phyloP scores from a whole-genome alignment of 805 yeast species.

The Kuraishia capsulata region DNA sequence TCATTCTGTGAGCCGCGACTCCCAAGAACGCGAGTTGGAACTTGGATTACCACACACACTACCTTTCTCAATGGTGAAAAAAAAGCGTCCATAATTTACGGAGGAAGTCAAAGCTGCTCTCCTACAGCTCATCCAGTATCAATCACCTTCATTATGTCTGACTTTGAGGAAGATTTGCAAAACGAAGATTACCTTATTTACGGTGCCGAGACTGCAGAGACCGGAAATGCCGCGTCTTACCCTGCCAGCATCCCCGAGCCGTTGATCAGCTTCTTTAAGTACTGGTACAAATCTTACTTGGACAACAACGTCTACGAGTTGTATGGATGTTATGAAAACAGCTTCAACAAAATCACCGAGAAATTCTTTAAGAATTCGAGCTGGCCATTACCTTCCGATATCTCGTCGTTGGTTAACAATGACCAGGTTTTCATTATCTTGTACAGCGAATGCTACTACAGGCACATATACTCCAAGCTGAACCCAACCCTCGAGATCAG shows the following conservation, averaged over 20 bases:
- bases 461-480: constrained; percentile 36
- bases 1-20: too few relatives aligned
- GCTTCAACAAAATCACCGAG: constrained; percentile 36
- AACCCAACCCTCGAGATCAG: constrained; percentile 33
- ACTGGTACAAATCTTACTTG: constrained; percentile 30
- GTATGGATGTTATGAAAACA: constrained; percentile 33
- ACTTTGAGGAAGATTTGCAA: constrained; percentile 5
- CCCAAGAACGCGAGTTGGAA: too few relatives aligned
- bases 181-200: constrained; percentile 6
- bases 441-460: constrained; percentile 40
- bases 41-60: too few relatives aligned
- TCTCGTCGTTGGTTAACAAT: constrained; percentile 31
- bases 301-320: constrained; percentile 34
- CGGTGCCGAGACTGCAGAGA: constrained; percentile 4
- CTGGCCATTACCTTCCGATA: constrained; percentile 39
- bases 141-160: too few relatives aligned
- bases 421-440: constrained; percentile 35
- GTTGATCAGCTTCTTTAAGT: constrained; percentile 30
- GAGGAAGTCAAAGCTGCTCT: not conserved
- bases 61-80: too few relatives aligned
- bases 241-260: constrained; percentile 27
- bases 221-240: constrained; percentile 1
- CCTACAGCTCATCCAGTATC: not conserved
- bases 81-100: not conserved
- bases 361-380: constrained; percentile 25